Evolutionary conservation across 768 basidiomycete genomes (phyloP).

Genomic region (Pulveroboletus ravenelii): DNA sequence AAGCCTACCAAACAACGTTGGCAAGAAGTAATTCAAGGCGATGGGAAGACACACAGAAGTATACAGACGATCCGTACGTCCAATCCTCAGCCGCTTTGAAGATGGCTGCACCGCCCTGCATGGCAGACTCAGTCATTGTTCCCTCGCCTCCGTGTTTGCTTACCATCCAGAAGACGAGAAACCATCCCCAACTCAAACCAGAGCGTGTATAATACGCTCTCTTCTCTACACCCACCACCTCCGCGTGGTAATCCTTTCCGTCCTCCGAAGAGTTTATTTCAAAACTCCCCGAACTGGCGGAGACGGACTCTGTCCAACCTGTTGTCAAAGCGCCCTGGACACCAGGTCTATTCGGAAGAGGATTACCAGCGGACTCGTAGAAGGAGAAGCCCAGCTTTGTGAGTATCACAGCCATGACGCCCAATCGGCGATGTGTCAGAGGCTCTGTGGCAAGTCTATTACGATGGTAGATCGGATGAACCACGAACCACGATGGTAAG

Average conservation of each 20-base stretch:
- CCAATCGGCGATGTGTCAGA: conserved; percentile 53
- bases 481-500: conserved; percentile 16
- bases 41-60: conserved; percentile 55
- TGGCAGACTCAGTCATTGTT: not conserved
- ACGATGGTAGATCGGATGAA: conserved; percentile 19
- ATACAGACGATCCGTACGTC: conserved; percentile 57
- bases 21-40: not conserved
- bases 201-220: conserved; percentile 57
- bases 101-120: conserved; percentile 60
- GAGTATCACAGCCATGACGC: conserved; percentile 52
- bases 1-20: conserved; percentile 44
- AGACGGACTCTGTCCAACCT: not conserved
- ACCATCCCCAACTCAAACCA: conserved; percentile 50
- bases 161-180: conserved; percentile 78
- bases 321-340: not conserved
- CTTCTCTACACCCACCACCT: conserved; percentile 38
- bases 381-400: conserved; percentile 48
- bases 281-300: conserved; percentile 9
- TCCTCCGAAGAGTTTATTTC: conserved; percentile 5
- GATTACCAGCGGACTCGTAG: conserved; percentile 20
- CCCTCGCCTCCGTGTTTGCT: conserved; percentile 13
- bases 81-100: conserved; percentile 69
- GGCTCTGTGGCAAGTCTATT: conserved; percentile 21
- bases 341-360: not conserved
- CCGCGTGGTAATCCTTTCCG: conserved; percentile 15